A percentile compares a stretch with the other conserved stretches of the same genome.
Conservation (phyloP, 2,329 filamentous ascomycete genomes). For the Polytolypa hystricis region DNA sequence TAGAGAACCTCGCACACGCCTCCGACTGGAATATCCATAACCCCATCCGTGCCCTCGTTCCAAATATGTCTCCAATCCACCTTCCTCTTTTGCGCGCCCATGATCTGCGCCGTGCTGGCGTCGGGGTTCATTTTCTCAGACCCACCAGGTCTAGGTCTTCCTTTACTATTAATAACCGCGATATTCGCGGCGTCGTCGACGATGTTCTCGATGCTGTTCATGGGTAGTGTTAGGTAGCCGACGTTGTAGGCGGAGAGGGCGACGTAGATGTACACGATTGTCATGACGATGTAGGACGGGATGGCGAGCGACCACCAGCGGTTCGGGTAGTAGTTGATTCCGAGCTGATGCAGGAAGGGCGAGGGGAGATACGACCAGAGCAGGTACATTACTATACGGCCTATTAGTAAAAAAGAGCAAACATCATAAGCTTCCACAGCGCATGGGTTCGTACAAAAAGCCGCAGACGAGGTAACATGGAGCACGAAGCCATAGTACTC, state of each 20-base stretch:
- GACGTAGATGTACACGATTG: slow-evolving; percentile 84
- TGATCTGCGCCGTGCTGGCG: slow-evolving; percentile 30
- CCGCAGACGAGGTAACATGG: slow-evolving; percentile 76
- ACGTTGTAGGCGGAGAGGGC: slow-evolving; percentile 86
- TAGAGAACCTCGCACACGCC: slow-evolving; percentile 94
- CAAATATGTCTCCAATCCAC: slow-evolving; percentile 72
- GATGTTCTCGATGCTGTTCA: slow-evolving; percentile 74
- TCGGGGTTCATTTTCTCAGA: slow-evolving; percentile 32
- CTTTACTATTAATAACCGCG: slow-evolving; percentile 66
- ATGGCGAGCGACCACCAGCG: slow-evolving; percentile 95
- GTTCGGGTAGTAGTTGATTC: slow-evolving; percentile 94
- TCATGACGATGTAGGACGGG: slow-evolving; percentile 79
- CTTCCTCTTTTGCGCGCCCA: slow-evolving; percentile 31
- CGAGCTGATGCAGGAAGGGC: slow-evolving; percentile 81
- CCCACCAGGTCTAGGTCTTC: slow-evolving; percentile 40
- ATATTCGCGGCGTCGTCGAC: slow-evolving; percentile 84
- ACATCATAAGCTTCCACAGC: slow-evolving; percentile 35
- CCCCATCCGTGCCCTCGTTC: slow-evolving; percentile 89
- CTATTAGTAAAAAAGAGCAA: not conserved
- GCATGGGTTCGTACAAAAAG: slow-evolving; percentile 67
- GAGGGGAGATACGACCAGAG: slow-evolving; percentile 86
- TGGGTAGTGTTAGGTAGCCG: slow-evolving; percentile 70
- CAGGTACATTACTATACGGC: slow-evolving; percentile 45
- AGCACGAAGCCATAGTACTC: slow-evolving; percentile 99
- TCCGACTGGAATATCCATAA: slow-evolving; percentile 91